Base-by-base conservation (phyloP, 2,329 filamentous ascomycete species). In the Colletotrichum acutatum region DNA sequence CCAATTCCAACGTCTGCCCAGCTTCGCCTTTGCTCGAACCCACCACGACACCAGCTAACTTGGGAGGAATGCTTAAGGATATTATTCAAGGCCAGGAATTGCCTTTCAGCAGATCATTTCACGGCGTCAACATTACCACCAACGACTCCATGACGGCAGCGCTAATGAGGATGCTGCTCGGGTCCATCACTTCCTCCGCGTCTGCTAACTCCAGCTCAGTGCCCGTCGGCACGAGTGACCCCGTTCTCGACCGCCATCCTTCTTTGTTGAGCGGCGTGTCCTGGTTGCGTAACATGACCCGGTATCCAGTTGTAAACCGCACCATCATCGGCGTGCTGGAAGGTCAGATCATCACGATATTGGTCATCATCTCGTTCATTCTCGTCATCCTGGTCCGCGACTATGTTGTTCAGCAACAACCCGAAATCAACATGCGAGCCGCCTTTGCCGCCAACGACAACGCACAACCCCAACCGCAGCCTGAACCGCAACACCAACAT, bases 381-480 rank as follows among this genome's bases (percentile, higher is more conserved):
- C 85, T 99, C n/a, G 92, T 99, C 54, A 99, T 99, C 77, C 84
- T 99, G 4, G 98, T 99, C 59, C 88, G 97, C 59, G 97, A 99
- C 84, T 99, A 98, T 89, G 97, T 99, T 63, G 95, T 99, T 11
- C 97, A 99, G 81, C 97, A 99, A 81, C 97, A 99, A 80, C 97
- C 96, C 5, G 92, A 95, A 75, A 93, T 97, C 76, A 97, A 97
- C 78, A 92, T 97, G 86, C 92, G 91, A 0, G 92, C 89, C 9
- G 90, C 89, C 4, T 89, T 91, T 78, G 72, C 72, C 16, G 69
- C 64, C 28, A 73, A 72, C 11, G 72, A 74, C 4, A 74, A 69
- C 28, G 34, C 37, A 8, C 72, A 69, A 32, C 4, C 49, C 1
- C 72, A 74, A 14, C 58, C 30, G 28, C 71, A 61, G 26, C 26